These are phyloP conservation scores for Phylloporus sp. DNA, from an alignment of 1,284 basidiomycete genomes.

Conservation along the genomic window DNA sequence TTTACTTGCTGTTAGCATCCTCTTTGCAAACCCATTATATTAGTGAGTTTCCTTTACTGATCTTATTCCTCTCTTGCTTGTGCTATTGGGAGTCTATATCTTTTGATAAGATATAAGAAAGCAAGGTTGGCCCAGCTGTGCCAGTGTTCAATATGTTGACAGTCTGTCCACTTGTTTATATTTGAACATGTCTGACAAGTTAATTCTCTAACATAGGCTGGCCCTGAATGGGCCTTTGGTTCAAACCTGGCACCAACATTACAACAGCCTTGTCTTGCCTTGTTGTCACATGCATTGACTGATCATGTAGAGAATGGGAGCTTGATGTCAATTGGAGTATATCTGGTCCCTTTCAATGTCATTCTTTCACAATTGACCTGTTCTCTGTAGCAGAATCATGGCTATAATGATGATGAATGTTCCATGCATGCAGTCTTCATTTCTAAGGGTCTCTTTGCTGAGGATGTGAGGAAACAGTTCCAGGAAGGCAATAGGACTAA, in stretches of 20 bases:
- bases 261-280: slow-evolving; percentile 59
- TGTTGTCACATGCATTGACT: slow-evolving; percentile 54
- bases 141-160: slow-evolving; percentile 21
- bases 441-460: slow-evolving; percentile 81
- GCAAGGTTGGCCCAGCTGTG: slow-evolving; percentile 25
- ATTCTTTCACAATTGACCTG: slow-evolving; percentile 1
- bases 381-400: slow-evolving; percentile 62
- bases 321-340: slow-evolving; percentile 73
- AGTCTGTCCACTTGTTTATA: slow-evolving; percentile 21
- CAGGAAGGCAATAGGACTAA: slow-evolving; percentile 37
- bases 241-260: slow-evolving; percentile 57
- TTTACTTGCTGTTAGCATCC: too few relatives aligned
- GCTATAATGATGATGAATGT: slow-evolving; percentile 74
- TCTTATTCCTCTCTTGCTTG: too few relatives aligned
- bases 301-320: slow-evolving; percentile 60
- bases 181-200: neutral
- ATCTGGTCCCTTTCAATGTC: neutral
- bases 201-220: slow-evolving; percentile 49
- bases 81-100: too few relatives aligned
- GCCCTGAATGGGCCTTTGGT: slow-evolving; percentile 84
- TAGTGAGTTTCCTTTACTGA: too few relatives aligned
- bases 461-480: slow-evolving; percentile 52
- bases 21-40: too few relatives aligned
- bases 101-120: slow-evolving; percentile 61
- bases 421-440: slow-evolving; percentile 91